Conservation (phyloP, 352 stramenopile species). For the Pythium aristosporum region DNA sequence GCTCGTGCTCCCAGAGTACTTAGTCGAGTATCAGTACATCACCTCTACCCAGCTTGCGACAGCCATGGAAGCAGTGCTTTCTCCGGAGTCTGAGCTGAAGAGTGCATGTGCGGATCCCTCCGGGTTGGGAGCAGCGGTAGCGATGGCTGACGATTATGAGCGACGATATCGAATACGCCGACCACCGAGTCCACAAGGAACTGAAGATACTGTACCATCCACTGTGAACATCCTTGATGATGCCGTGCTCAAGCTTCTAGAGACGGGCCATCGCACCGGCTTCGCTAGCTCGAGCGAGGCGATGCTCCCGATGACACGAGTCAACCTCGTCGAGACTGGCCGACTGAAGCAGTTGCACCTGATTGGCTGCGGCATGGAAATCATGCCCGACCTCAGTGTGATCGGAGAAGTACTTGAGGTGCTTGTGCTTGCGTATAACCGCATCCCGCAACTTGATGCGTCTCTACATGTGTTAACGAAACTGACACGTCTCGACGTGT, state of each 20-base stretch:
- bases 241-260: slow-evolving; percentile 9
- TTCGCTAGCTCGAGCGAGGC: slow-evolving; percentile 20
- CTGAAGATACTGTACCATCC: slow-evolving; percentile 8
- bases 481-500: slow-evolving; percentile 59
- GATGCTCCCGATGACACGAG: slow-evolving; percentile 25
- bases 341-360: slow-evolving; percentile 51
- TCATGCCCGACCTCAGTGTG: slow-evolving; percentile 41
- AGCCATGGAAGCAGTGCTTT: neutral
- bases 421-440: slow-evolving; percentile 74
- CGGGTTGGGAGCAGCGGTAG: slow-evolving; percentile 33
- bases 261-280: neutral
- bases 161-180: slow-evolving; percentile 51
- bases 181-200: slow-evolving; percentile 30
- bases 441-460: slow-evolving; percentile 40
- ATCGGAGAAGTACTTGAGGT: slow-evolving; percentile 49
- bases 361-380: slow-evolving; percentile 49
- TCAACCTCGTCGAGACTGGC: slow-evolving; percentile 18
- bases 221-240: slow-evolving; percentile 5
- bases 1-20: slow-evolving; percentile 80
- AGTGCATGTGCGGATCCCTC: slow-evolving; percentile 26
- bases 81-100: neutral
- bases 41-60: neutral
- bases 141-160: slow-evolving; percentile 56
- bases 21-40: slow-evolving; percentile 82
- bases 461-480: slow-evolving; percentile 36